Percentiles rank a stretch among this genome's conserved stretches.
Conservation (phyloP, 768 basidiomycete genomes). For the Podaxis sp. region DNA sequence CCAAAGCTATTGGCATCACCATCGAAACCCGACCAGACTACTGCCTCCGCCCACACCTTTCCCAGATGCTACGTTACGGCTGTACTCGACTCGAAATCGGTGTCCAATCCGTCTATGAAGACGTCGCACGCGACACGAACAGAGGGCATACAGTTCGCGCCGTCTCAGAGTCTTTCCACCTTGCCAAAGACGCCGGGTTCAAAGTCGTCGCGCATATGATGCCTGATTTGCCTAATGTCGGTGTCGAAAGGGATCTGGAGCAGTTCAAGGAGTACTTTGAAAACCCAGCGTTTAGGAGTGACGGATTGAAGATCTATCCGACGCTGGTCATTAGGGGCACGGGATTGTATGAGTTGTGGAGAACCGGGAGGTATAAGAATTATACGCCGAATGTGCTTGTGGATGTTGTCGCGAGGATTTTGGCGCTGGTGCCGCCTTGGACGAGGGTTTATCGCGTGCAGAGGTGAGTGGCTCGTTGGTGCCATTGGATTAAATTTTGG, state of each 20-base stretch:
- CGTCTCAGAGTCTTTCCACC: constrained; percentile 94
- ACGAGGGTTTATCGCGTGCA: constrained; percentile 98
- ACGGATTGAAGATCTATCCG: constrained; percentile 98
- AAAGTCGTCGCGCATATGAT: constrained; percentile 99
- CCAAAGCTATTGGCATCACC: constrained; percentile 98
- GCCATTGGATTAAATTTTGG: neutral
- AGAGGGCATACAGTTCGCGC: constrained; percentile 98
- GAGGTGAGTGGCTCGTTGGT: constrained; percentile 47
- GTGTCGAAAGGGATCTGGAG: constrained; percentile 93
- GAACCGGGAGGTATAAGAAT: constrained; percentile 97
- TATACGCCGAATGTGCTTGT: constrained; percentile 99
- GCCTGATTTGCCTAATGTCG: constrained; percentile 98
- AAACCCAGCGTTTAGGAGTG: constrained; percentile 95
- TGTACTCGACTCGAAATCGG: constrained; percentile 98
- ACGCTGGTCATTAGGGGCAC: constrained; percentile 98
- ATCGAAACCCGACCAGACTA: constrained; percentile 99
- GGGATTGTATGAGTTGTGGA: constrained; percentile 93
- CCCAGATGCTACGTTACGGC: constrained; percentile 98
- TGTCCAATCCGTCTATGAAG: constrained; percentile 98
- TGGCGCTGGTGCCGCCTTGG: constrained; percentile 98
- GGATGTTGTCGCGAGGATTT: constrained; percentile 93
- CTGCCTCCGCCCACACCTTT: constrained; percentile 94
- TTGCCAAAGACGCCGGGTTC: constrained; percentile 98
- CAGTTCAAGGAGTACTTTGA: constrained; percentile 99
- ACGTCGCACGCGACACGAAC: constrained; percentile 98